Conservation (phyloP, 1,284 basidiomycete genomes). For the Anthracocystis panici-leucophaei region DNA sequence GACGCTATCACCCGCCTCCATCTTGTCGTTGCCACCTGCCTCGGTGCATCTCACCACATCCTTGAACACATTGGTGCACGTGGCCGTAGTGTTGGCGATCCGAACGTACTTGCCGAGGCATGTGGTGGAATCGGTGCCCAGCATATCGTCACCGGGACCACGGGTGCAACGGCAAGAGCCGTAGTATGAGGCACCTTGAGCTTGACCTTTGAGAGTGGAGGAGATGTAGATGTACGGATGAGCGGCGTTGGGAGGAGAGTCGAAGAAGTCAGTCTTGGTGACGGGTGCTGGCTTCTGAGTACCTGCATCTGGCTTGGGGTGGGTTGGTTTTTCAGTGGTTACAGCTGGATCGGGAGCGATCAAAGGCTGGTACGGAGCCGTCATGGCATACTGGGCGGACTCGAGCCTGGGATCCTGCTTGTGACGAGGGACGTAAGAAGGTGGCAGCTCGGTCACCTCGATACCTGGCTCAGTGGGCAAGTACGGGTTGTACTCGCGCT, state of each 20-base stretch:
- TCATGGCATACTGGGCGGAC: background rate
- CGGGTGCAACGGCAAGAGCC: background rate
- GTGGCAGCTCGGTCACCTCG: background rate
- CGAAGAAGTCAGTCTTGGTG: background rate
- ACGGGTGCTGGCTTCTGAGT: background rate
- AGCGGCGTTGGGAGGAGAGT: background rate
- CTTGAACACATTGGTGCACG: too few relatives aligned
- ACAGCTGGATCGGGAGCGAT: too few relatives aligned
- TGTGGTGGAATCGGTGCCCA: background rate
- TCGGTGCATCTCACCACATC: conserved; percentile 6
- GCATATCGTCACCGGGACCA: background rate
- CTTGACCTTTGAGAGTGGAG: background rate
- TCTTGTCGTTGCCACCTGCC: background rate
- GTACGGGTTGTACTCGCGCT: too few relatives aligned
- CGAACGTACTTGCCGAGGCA: conserved; percentile 6
- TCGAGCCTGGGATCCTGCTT: background rate
- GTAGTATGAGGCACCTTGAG: too few relatives aligned
- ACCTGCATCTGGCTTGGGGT: too few relatives aligned
- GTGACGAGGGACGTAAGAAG: background rate
- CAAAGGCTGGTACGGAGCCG: too few relatives aligned
- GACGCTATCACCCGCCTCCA: background rate
- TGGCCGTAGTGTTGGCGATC: too few relatives aligned
- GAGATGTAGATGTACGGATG: conserved; percentile 1
- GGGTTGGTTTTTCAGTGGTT: too few relatives aligned
- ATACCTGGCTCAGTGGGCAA: too few relatives aligned